Conservation (phyloP, 306 rosid species). For the Prunus salicina region DNA sequence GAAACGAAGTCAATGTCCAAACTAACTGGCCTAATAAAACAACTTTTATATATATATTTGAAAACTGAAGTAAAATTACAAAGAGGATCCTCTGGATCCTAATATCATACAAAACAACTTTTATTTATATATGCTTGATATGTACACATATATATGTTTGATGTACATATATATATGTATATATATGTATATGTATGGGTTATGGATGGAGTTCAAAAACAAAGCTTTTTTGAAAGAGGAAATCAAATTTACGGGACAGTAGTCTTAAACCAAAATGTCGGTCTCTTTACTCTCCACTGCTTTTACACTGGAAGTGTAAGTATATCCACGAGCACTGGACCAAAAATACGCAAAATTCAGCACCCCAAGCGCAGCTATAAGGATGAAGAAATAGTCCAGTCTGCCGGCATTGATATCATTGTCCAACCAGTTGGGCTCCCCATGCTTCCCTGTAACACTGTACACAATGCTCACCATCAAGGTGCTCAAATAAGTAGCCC, state of each 20-base stretch:
- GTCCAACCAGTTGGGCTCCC: constrained; percentile 44
- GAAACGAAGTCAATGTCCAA: no score
- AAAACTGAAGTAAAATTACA: no score
- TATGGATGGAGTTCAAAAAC: no score
- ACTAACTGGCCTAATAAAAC: no score
- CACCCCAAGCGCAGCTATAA: constrained; percentile 21
- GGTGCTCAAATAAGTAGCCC: constrained; percentile 33
- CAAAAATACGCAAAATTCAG: constrained; percentile 28
- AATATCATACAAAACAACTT: no score
- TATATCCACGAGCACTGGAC: constrained; percentile 29
- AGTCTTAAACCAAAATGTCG: neutral
- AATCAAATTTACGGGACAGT: neutral
- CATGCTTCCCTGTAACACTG: constrained; percentile 24
- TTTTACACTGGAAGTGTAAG: constrained; percentile 17
- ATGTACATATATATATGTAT: no score
- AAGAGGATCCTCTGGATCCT: no score
- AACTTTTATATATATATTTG: no score
- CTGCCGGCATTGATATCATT: constrained; percentile 47
- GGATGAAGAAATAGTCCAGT: constrained; percentile 41
- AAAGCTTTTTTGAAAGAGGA: no score
- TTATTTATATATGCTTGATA: no score
- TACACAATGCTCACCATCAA: constrained; percentile 28
- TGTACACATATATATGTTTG: no score
- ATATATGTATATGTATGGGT: no score
- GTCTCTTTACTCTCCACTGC: neutral